These are phyloP conservation scores for Aspergillus kassunensis DNA, from an alignment of 495 filamentous ascomycete species.

Conservation along the genomic window DNA sequence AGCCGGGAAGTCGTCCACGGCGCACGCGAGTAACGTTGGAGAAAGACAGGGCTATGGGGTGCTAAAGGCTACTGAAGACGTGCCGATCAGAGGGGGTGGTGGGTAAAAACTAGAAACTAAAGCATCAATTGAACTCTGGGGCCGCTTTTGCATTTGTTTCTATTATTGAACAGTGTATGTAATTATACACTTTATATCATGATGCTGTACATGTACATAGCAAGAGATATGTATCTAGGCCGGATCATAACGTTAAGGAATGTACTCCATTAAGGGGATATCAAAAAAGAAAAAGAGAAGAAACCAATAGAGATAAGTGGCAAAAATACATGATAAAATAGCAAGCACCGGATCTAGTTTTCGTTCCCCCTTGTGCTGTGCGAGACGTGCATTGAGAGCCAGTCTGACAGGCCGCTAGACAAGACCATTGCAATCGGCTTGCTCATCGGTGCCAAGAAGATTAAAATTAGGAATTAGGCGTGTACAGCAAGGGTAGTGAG, in stretches of 20 bases:
- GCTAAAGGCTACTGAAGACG: too few relatives aligned
- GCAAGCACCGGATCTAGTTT: background rate
- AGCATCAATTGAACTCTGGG: background rate
- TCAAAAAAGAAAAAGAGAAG: slow-evolving; percentile 16
- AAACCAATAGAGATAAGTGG: slow-evolving; percentile 6
- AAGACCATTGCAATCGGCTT: background rate
- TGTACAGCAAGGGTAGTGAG: slow-evolving; percentile 29
- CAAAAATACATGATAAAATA: slow-evolving; percentile 1
- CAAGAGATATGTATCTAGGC: background rate
- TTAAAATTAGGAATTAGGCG: slow-evolving; percentile 41
- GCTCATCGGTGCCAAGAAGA: slow-evolving; percentile 13
- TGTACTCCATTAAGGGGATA: slow-evolving; percentile 36
- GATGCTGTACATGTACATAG: slow-evolving; percentile 7
- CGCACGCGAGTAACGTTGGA: too few relatives aligned
- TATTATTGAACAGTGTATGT: too few relatives aligned
- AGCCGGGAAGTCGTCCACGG: too few relatives aligned
- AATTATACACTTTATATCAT: background rate
- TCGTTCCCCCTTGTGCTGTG: background rate
- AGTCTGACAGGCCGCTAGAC: too few relatives aligned
- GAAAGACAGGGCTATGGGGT: too few relatives aligned
- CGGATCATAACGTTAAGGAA: slow-evolving; percentile 24
- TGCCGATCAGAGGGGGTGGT: too few relatives aligned
- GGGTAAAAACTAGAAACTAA: too few relatives aligned
- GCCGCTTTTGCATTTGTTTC: too few relatives aligned
- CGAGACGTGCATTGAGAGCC: background rate